These are phyloP conservation scores for Candida broadrunensis DNA, from an alignment of 805 yeast genomes.

Conservation along the genomic window DNA sequence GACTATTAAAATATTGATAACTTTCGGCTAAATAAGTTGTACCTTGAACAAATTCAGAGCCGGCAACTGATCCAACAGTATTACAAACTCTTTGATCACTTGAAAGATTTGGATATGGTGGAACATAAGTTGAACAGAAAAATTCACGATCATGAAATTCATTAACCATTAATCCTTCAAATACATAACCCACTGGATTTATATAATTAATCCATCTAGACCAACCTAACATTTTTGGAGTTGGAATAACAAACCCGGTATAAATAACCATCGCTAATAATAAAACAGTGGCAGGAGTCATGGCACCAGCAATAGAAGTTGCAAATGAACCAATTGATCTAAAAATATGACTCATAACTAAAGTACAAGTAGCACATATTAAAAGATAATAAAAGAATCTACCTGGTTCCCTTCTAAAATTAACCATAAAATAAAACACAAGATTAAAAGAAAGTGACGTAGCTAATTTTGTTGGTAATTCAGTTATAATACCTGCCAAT, in stretches of 20 bases:
- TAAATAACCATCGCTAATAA: constrained; percentile 54
- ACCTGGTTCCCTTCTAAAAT: constrained; percentile 35
- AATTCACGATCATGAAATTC: constrained; percentile 61
- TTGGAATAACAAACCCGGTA: constrained; percentile 46
- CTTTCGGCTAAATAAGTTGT: constrained; percentile 48
- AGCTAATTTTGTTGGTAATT: constrained; percentile 56
- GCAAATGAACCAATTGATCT: constrained; percentile 42
- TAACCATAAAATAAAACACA: constrained; percentile 48
- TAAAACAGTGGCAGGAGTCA: constrained; percentile 45
- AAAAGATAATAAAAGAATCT: constrained; percentile 38
- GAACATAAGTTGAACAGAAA: constrained; percentile 56
- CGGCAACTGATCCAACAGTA: constrained; percentile 58
- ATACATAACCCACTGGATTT: constrained; percentile 40
- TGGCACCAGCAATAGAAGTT: constrained; percentile 38
- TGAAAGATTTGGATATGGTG: constrained; percentile 46
- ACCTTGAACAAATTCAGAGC: constrained; percentile 54
- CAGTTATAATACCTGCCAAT: constrained; percentile 56
- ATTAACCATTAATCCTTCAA: constrained; percentile 60
- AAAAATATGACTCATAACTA: constrained; percentile 41
- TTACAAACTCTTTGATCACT: constrained; percentile 49
- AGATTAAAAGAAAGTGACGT: constrained; percentile 30
- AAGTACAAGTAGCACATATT: constrained; percentile 25
- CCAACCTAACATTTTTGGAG: constrained; percentile 59
- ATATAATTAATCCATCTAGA: constrained; percentile 50
- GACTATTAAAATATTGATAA: constrained; percentile 51